Base-by-base conservation (phyloP, 2,329 filamentous ascomycete genomes). In the Incumbomyces lentus region DNA sequence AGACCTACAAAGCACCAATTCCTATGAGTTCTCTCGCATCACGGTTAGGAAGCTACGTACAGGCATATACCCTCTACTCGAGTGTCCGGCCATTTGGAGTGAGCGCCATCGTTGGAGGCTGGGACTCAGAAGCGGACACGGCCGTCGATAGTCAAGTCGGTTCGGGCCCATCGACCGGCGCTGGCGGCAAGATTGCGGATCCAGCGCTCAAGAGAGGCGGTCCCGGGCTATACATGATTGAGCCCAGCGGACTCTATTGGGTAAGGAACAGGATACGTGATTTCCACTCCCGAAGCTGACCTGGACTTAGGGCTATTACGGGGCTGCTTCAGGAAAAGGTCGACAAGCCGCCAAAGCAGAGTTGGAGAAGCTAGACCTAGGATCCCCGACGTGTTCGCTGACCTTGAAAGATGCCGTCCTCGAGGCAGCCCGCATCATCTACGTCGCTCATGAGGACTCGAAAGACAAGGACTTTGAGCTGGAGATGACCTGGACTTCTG, bases 391-490 rank as follows among this genome's bases (percentile, higher is more conserved):
- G 41, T 56, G 54, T 42, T 44, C 50, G n/a, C 76, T 96, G 46
- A 85, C 82, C 52, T 73, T 98, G 49, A 73, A 84, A 62, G 82
- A 96, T 62, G 92, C 84, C 42, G 86, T 98, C 61, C 95, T 94
- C 75, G 86, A 96, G 73, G 92, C 92, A 30, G 92, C 92, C 47
- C 76, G 88, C 52, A 98, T 98, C 68, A 96, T 98, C 68, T 93
- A 95, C 66, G 80, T 95, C 50, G 89, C 90, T 40, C 92, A 98
- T 64, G 92, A 96, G 67, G 92, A 98, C 67, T 96, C 90, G 75
- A 96, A 96, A 73, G 92, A 96, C 71, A 98, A 98, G 75, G 92
- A 96, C 55, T 98, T 96, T 62, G 92, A 98, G 79, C 75, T 98
- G 50, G 92, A 98, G 73, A 93, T 98, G 88, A 94, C 86, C 49